Evolutionary conservation across 495 filamentous ascomycete genomes (phyloP), one percentile per base, ranked within the genome.

Genomic region (Niebla homalea): DNA sequence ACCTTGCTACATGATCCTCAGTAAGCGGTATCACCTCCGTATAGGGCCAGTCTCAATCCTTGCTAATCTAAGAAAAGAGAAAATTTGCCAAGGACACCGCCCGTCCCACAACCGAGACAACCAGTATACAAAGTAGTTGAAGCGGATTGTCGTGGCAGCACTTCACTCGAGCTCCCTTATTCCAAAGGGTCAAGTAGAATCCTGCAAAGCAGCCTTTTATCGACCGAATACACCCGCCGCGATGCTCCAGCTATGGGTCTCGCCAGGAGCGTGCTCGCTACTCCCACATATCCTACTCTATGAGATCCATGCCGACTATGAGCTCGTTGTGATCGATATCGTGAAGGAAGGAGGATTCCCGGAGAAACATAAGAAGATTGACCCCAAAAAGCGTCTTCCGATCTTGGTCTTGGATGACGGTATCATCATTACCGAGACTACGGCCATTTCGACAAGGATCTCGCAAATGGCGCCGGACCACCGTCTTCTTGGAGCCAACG

Each of bases 351-450:
- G 52, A 25, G 49, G 26, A 25, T 49, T 63, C 47, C 45, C 49
- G 20, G 51, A 53, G 5, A 51, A 61, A 3, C 63, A 58, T 54
- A 35, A 45, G 12, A 48, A 48, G 16, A 53, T 69, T 46, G 61
- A 68, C 48, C 67, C 66, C 3, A 62, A 62, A 32, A 57, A 50
- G 47, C 56, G 54, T 12, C 57, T 69, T 7, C 67, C 67, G 0
- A 57, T 60, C 18, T 49, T 70, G 23, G 36, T 51, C 11, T 48
- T 64, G 38, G 58, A 65, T 23, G 55, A 51, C 43, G 48, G 60
- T 32, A 50, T 58, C 46, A n/a, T 37, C 36, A 61, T 75, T 37
- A 68, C 66, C 5, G 67, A 70, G 49, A 49, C 55, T 16, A 60
- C 63, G 0, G 67, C 67, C 4, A 56, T 63, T 42, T 51, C 60